Conservation (phyloP, 2,329 filamentous ascomycete species). For the Apiospora saccharicola region DNA sequence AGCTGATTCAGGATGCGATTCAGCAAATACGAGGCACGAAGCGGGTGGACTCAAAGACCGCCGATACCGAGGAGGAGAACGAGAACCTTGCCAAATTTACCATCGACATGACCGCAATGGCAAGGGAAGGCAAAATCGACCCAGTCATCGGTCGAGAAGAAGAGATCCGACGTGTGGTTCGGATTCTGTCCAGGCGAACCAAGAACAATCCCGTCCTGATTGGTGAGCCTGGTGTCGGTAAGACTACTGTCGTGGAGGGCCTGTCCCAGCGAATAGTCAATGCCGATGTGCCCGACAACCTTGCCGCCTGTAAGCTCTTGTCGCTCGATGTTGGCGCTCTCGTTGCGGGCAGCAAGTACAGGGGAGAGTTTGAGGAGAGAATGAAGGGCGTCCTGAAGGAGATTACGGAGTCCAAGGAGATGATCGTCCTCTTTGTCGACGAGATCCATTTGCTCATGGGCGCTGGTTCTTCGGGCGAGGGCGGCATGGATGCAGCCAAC, state of each 20-base stretch:
- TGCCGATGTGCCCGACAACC: conserved; percentile 92
- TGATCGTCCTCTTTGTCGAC: conserved; percentile 97
- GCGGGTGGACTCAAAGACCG: conserved; percentile 94
- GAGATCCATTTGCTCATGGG: conserved; percentile 99
- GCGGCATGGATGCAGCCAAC: conserved; percentile 98
- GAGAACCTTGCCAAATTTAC: conserved; percentile 98
- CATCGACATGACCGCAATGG: conserved; percentile 97
- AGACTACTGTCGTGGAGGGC: conserved; percentile 97
- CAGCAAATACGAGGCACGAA: conserved; percentile 90
- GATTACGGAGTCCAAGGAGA: conserved; percentile 92
- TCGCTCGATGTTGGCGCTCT: conserved; percentile 95
- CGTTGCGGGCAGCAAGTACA: conserved; percentile 97
- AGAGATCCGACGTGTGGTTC: conserved; percentile 89
- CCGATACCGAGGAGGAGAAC: conserved; percentile 89
- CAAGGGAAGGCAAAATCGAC: conserved; percentile 96
- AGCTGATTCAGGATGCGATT: conserved; percentile 90
- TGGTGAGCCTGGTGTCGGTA: conserved; percentile 96
- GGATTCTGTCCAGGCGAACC: conserved; percentile 89
- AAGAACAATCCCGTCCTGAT: conserved; percentile 99
- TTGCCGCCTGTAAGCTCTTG: conserved; percentile 91
- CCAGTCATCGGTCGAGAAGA: conserved; percentile 97
- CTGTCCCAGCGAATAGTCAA: conserved; percentile 96
- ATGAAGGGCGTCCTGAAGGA: conserved; percentile 99
- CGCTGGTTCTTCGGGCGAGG: conserved; percentile 90
- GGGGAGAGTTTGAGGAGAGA: conserved; percentile 97